These are phyloP conservation scores for Diaporthe ilicicola DNA, from an alignment of 2,329 filamentous ascomycete genomes.

Conservation along the genomic window DNA sequence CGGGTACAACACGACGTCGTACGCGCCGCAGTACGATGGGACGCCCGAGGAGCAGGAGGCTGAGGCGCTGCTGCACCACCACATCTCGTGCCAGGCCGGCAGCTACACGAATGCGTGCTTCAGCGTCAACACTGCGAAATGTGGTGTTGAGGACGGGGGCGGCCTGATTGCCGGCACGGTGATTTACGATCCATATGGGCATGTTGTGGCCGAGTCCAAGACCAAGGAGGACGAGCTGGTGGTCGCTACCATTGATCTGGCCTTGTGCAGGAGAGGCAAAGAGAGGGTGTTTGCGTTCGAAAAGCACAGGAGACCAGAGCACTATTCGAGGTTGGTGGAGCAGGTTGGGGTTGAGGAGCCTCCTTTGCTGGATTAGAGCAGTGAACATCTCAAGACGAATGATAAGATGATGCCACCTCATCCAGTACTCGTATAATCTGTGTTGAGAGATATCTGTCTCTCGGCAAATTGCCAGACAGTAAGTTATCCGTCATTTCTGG, in stretches of 20 bases:
- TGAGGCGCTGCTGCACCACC: constrained; percentile 60
- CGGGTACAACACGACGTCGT: constrained; percentile 61
- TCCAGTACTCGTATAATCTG: too few species aligned
- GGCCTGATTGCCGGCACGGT: constrained; percentile 30
- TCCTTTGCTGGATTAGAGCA: constrained; percentile 34
- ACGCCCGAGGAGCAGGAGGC: constrained; percentile 52
- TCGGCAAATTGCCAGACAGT: background rate
- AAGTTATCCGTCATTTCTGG: background rate
- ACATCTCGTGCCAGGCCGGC: constrained; percentile 59
- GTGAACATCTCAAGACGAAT: too few species aligned
- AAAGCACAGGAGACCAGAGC: constrained; percentile 53
- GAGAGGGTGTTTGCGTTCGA: constrained; percentile 56
- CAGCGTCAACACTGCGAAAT: constrained; percentile 57
- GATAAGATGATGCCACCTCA: background rate
- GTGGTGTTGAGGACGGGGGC: constrained; percentile 55
- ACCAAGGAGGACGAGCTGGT: constrained; percentile 59
- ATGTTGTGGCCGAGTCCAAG: constrained; percentile 58
- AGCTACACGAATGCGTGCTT: constrained; percentile 63
- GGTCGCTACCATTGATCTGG: constrained; percentile 59
- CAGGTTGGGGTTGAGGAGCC: constrained; percentile 49
- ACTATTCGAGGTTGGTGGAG: constrained; percentile 49
- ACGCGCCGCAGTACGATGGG: constrained; percentile 52
- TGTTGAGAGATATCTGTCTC: background rate
- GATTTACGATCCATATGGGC: constrained; percentile 46
- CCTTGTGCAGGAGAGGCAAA: constrained; percentile 55